phyloP scores from a whole-genome alignment of 2,329 filamentous ascomycete genomes.

The Monosporascus sp. region DNA sequence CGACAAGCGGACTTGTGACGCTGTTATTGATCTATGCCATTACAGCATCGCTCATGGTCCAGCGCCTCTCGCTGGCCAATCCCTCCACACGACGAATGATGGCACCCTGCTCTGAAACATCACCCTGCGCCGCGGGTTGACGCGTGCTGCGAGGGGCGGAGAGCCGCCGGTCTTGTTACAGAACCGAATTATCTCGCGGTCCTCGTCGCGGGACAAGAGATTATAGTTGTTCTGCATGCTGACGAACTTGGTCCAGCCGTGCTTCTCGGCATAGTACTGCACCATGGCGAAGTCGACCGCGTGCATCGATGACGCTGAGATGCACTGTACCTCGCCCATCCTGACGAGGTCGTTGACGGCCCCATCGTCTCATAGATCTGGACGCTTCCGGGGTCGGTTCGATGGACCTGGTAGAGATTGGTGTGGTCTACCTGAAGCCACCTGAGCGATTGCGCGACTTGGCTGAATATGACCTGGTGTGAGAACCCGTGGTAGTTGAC shows the following conservation, averaged over 20 bases:
- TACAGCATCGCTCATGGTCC: slow-evolving; percentile 54
- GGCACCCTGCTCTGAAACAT: slow-evolving; percentile 22
- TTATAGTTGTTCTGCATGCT: slow-evolving; percentile 51
- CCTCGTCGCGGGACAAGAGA: no score
- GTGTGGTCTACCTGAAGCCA: no score
- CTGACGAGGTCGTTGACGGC: slow-evolving; percentile 53
- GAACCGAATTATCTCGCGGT: no score
- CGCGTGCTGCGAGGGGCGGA: no score
- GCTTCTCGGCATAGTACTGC: slow-evolving; percentile 41
- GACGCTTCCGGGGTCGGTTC: slow-evolving; percentile 46
- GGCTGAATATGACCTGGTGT: no score
- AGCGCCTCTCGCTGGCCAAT: slow-evolving; percentile 36
- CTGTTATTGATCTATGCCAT: slow-evolving; percentile 50
- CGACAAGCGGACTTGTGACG: slow-evolving; percentile 30
- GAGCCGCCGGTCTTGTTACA: slow-evolving; percentile 51
- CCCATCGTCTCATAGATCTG: slow-evolving; percentile 52
- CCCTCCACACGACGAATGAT: slow-evolving; percentile 27
- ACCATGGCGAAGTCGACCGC: slow-evolving; percentile 38
- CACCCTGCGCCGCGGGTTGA: slow-evolving; percentile 26
- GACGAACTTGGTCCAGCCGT: slow-evolving; percentile 54
- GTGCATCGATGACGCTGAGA: slow-evolving; percentile 37
- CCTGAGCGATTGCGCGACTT: no score
- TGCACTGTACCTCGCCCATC: slow-evolving; percentile 48
- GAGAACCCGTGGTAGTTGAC: no score
- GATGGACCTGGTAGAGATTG: no score